Evolutionary conservation across 2,329 filamentous ascomycete species (phyloP).

Genomic region (Penicillium sp.): DNA sequence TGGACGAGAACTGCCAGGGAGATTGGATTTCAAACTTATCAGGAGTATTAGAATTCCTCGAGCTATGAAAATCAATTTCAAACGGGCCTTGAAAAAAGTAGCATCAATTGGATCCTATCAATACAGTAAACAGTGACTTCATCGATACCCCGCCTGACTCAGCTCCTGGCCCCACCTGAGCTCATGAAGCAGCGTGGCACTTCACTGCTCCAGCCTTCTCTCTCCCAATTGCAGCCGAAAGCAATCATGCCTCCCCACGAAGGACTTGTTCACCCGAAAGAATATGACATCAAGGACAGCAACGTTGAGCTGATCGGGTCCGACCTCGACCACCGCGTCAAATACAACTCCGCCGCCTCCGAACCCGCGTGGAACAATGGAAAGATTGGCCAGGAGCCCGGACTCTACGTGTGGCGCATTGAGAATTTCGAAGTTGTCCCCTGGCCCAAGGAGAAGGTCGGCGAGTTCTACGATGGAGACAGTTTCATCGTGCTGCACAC

Average conservation of each 20-base stretch:
- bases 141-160: background rate
- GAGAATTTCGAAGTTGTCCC: constrained; percentile 64
- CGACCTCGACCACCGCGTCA: constrained; percentile 65
- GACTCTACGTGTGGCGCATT: constrained; percentile 64
- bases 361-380: constrained; percentile 68
- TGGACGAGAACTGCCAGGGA: constrained; percentile 2
- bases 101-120: background rate
- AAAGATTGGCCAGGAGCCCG: constrained; percentile 52
- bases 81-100: background rate
- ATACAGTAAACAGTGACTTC: background rate
- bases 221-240: background rate
- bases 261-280: constrained; percentile 60
- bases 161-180: background rate
- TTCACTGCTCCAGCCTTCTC: background rate
- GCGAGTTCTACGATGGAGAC: constrained; percentile 65
- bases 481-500: constrained; percentile 66
- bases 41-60: constrained; percentile 3
- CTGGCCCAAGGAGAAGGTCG: constrained; percentile 57
- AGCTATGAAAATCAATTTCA: background rate
- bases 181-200: background rate
- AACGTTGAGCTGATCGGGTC: constrained; percentile 66
- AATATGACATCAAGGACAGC: constrained; percentile 67
- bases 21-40: constrained; percentile 13
- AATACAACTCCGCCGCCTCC: constrained; percentile 62
- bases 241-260: constrained; percentile 60